Evolutionary conservation across 345 rosid genomes (phyloP).

Genomic region (Murraya paniculata): DNA sequence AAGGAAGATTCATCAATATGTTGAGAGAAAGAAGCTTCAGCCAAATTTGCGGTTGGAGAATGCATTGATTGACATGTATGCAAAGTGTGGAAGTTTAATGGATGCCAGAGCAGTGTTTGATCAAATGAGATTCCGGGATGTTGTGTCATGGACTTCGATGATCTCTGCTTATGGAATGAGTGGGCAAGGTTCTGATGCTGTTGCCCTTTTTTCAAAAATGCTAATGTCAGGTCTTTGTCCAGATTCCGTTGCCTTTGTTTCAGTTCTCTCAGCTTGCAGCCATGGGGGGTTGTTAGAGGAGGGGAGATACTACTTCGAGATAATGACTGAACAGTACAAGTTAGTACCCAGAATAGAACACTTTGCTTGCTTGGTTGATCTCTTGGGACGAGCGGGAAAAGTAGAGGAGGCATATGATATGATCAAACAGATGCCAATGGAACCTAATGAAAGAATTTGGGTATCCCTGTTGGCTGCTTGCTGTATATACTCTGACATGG

Average conservation of each 20-base stretch:
- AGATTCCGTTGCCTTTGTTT: conserved; percentile 70
- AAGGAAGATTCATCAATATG: conserved; percentile 45
- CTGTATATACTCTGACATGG: conserved; percentile 47
- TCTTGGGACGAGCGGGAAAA: conserved; percentile 64
- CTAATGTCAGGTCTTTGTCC: conserved; percentile 54
- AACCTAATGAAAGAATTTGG: conserved; percentile 74
- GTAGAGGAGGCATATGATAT: conserved; percentile 59
- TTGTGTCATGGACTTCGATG: conserved; percentile 80
- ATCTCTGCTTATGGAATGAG: conserved; percentile 70
- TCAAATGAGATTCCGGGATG: conserved; percentile 52
- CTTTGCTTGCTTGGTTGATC: conserved; percentile 74
- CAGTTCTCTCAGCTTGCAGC: conserved; percentile 75
- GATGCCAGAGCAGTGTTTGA: conserved; percentile 61
- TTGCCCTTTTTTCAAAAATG: conserved; percentile 56
- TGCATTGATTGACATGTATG: conserved; percentile 71
- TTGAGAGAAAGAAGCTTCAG: conserved; percentile 42
- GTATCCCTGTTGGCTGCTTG: conserved; percentile 73
- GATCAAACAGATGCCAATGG: conserved; percentile 49
- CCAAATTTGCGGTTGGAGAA: conserved; percentile 72
- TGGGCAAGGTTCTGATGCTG: conserved; percentile 57
- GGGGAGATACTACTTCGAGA: conserved; percentile 44
- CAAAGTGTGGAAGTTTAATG: conserved; percentile 59
- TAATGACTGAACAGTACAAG: conserved; percentile 49
- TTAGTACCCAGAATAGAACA: conserved; percentile 63
- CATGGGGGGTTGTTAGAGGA: conserved; percentile 62